Conservation (phyloP, 139 green algal species). For the Monoraphidium neglectum region DNA sequence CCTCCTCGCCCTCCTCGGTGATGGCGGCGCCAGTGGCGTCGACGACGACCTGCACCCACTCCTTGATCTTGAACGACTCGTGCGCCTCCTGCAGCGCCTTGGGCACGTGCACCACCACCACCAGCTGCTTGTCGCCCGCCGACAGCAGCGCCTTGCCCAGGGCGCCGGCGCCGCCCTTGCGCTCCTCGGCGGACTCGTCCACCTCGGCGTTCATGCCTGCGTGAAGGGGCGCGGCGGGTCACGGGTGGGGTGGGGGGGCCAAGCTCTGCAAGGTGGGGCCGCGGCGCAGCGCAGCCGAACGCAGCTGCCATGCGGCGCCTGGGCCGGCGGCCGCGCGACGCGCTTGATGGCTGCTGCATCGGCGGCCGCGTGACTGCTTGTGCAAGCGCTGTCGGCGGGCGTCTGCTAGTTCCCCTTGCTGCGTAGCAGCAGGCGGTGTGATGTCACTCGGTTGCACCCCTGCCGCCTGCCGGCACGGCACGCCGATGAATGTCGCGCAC, state of each 20-base stretch:
- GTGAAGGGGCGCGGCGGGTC: no score
- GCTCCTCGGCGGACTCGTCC: constrained; percentile 80
- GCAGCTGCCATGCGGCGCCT: no score
- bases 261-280: no score
- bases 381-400: no score
- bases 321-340: no score
- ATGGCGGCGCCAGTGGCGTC: constrained; percentile 29
- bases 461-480: no score
- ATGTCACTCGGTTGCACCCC: no score
- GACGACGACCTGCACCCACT: constrained; percentile 42
- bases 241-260: not conserved
- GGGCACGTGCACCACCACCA: constrained; percentile 70
- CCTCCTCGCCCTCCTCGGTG: constrained; percentile 41
- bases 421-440: no score
- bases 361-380: no score
- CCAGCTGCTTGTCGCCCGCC: constrained; percentile 69
- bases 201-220: constrained; percentile 63
- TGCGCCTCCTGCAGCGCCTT: constrained; percentile 59
- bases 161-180: constrained; percentile 72
- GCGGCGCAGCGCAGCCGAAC: no score
- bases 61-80: constrained; percentile 54
- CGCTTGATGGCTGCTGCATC: no score
- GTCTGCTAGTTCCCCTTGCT: no score
- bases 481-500: constrained; percentile 22
- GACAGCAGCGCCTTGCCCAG: constrained; percentile 73